A percentile compares a stretch with the other conserved stretches of the same genome.
These are phyloP conservation scores for Rhytidhysteron rufulum DNA, from an alignment of 2,329 filamentous ascomycete genomes.

Conservation along the genomic window DNA sequence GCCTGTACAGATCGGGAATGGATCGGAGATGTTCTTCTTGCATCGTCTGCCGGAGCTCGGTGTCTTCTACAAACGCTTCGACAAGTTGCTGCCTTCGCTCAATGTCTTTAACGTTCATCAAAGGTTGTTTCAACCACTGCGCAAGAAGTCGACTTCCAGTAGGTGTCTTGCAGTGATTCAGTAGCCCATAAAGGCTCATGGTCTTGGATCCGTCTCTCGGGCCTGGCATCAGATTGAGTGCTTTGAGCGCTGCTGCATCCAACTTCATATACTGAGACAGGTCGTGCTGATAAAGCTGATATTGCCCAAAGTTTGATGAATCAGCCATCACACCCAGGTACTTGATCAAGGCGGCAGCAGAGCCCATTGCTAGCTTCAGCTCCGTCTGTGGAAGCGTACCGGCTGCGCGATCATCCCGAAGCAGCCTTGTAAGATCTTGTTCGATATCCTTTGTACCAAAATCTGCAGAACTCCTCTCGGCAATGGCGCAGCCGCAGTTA, in stretches of 20 bases:
- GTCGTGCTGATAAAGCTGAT: constrained; percentile 95
- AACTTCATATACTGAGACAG: constrained; percentile 97
- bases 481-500: constrained; percentile 85
- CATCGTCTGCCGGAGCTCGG: constrained; percentile 89
- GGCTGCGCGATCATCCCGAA: constrained; percentile 80
- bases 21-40: constrained; percentile 93
- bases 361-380: constrained; percentile 92
- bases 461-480: constrained; percentile 71
- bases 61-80: constrained; percentile 90
- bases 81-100: constrained; percentile 90
- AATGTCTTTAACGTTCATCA: constrained; percentile 89
- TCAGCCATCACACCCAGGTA: constrained; percentile 90
- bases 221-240: constrained; percentile 94
- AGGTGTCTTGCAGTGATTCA: constrained; percentile 97
- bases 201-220: constrained; percentile 92
- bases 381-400: constrained; percentile 83
- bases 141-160: constrained; percentile 84
- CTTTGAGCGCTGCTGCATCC: constrained; percentile 88
- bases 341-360: constrained; percentile 88
- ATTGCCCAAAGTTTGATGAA: constrained; percentile 92
- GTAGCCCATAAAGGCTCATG: constrained; percentile 90
- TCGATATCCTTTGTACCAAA: constrained; percentile 92
- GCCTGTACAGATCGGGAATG: constrained; percentile 88
- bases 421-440: constrained; percentile 80
- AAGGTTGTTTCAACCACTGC: constrained; percentile 95